Evolutionary conservation across 305 asterid genomes (phyloP).

Genomic region (Caryopteris hybrid): DNA sequence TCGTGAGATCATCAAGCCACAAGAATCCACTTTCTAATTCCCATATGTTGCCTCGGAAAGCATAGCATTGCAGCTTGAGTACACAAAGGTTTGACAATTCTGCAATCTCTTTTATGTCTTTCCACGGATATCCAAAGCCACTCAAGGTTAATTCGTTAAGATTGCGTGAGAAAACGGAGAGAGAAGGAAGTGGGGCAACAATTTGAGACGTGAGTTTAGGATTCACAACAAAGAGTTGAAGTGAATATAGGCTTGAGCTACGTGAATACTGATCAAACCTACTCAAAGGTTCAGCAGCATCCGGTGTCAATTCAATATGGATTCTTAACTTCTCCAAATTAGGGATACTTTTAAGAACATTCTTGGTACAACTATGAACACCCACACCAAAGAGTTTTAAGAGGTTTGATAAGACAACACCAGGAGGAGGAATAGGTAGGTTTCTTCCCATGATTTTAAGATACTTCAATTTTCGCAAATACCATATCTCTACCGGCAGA

Average conservation of each 20-base stretch:
- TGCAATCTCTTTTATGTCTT: not conserved
- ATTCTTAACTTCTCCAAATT: not conserved
- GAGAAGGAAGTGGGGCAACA: not conserved
- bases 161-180: not conserved
- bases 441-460: not conserved
- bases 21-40: not conserved
- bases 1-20: not conserved
- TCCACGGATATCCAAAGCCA: conserved; percentile 1
- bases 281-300: not conserved
- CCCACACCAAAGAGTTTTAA: not conserved
- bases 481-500: not conserved
- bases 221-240: conserved; percentile 1
- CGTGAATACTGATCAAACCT: not conserved
- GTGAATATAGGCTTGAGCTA: not conserved
- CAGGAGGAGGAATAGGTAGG: not conserved
- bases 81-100: not conserved
- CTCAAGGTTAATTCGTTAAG: not conserved
- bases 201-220: not conserved
- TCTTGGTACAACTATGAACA: not conserved
- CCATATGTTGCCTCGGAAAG: not conserved
- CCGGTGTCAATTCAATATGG: not conserved
- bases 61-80: not conserved
- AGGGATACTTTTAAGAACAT: not conserved
- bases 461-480: not conserved
- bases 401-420: not conserved